A percentile compares a stretch with the other conserved stretches of the same genome.
phyloP scores from a whole-genome alignment of 805 yeast genomes.

The Monosporozyma yasuniensis region DNA sequence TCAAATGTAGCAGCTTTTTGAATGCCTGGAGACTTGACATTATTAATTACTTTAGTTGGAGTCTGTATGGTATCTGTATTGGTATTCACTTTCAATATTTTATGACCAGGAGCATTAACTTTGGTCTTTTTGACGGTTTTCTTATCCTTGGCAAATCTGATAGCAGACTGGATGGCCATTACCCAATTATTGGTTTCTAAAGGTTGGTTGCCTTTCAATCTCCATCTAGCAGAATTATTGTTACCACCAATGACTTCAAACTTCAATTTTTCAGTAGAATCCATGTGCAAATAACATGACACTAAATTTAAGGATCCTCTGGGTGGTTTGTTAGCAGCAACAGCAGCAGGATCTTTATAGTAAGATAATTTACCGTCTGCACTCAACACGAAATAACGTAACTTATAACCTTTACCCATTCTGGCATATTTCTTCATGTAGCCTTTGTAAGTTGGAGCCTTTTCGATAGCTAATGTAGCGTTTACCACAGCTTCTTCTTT shows the following conservation, averaged over 20 bases:
- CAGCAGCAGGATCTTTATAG: slow-evolving; percentile 81
- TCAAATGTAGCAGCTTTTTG: background rate
- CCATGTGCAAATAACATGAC: slow-evolving; percentile 72
- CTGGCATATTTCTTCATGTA: slow-evolving; percentile 95
- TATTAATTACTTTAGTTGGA: slow-evolving; percentile 16
- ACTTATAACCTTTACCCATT: slow-evolving; percentile 88
- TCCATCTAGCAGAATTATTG: slow-evolving; percentile 66
- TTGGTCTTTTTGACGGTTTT: slow-evolving; percentile 26
- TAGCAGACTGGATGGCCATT: slow-evolving; percentile 91
- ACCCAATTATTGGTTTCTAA: slow-evolving; percentile 97
- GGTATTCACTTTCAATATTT: background rate
- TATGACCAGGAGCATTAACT: slow-evolving; percentile 5
- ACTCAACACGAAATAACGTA: slow-evolving; percentile 87
- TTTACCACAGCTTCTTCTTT: slow-evolving; percentile 63
- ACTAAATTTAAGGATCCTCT: slow-evolving; percentile 84
- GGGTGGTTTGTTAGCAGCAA: slow-evolving; percentile 57
- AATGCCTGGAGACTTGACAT: background rate
- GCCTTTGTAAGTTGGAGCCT: slow-evolving; percentile 80
- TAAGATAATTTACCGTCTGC: slow-evolving; percentile 75
- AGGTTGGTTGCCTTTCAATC: slow-evolving; percentile 87
- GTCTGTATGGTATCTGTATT: background rate
- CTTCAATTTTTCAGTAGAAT: slow-evolving; percentile 83
- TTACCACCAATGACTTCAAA: slow-evolving; percentile 77
- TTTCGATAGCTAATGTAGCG: slow-evolving; percentile 30
- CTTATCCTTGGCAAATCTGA: slow-evolving; percentile 70